A percentile compares a stretch with the other conserved stretches of the same genome.
Evolutionary conservation across 257 asterid species (phyloP).

Genomic region (Fraxinus americana): DNA sequence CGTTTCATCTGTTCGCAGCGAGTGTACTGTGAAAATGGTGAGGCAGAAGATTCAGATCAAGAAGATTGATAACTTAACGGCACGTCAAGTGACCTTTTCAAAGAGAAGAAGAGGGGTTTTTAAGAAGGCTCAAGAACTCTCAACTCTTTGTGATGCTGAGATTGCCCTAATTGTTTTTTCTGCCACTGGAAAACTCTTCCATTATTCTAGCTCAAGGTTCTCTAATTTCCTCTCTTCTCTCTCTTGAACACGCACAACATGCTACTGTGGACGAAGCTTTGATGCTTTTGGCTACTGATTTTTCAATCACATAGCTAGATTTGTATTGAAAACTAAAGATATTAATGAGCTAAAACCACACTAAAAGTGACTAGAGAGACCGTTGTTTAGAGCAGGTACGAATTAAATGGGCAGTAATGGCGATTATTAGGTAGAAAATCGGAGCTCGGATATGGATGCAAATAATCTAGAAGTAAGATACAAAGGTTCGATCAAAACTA

Average conservation of each 20-base stretch:
- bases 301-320: neutral
- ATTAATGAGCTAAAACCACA: neutral
- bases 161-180: conserved; percentile 83
- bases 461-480: neutral
- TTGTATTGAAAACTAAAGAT: neutral
- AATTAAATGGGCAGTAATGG: neutral
- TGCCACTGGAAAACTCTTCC: conserved; percentile 72
- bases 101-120: conserved; percentile 91
- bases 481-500: neutral
- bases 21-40: conserved; percentile 47
- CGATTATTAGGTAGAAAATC: neutral
- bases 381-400: neutral
- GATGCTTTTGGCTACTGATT: neutral
- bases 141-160: conserved; percentile 41
- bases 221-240: neutral
- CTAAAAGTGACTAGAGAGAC: neutral
- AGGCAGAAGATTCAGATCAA: conserved; percentile 77
- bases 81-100: conserved; percentile 80
- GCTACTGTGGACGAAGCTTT: no score
- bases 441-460: neutral
- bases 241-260: neutral
- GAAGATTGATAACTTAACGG: conserved; percentile 74
- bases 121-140: conserved; percentile 73
- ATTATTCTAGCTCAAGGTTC: conserved; percentile 66
- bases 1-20: neutral